Percentiles rank a stretch among this genome's conserved stretches.
Evolutionary conservation across 1,284 basidiomycete species (phyloP).

Genomic region (Cystobasidium sp.): DNA sequence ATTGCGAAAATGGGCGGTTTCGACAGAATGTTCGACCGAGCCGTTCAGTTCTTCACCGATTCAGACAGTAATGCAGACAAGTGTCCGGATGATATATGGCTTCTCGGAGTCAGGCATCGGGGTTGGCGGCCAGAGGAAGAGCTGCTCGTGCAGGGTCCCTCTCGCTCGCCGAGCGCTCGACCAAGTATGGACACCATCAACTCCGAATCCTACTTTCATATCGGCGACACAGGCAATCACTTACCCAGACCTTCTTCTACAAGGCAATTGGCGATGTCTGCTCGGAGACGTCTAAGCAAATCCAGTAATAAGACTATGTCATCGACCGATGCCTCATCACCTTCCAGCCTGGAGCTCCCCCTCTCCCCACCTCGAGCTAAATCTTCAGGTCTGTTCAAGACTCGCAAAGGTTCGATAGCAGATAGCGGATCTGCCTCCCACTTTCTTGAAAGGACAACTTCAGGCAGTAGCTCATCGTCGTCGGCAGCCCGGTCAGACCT

Average conservation of each 20-base stretch:
- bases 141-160: neutral
- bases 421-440: neutral
- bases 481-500: neutral
- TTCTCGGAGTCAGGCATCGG: constrained; percentile 50
- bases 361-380: neutral
- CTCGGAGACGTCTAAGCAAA: constrained; percentile 14
- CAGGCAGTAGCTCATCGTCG: constrained; percentile 1
- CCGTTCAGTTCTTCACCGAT: constrained; percentile 52
- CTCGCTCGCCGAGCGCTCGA: neutral
- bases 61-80: constrained; percentile 48
- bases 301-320: constrained; percentile 3
- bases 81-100: constrained; percentile 52
- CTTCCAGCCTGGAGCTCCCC: constrained; percentile 10
- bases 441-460: constrained; percentile 11
- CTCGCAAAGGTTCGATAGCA: neutral
- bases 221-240: neutral
- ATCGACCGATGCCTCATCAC: neutral
- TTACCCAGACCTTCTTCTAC: neutral
- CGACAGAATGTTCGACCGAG: constrained; percentile 51
- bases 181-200: constrained; percentile 19
- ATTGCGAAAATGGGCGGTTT: constrained; percentile 35
- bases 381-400: neutral
- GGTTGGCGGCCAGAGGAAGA: constrained; percentile 28
- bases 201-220: constrained; percentile 7
- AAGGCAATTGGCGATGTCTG: neutral